Evolutionary conservation across 2,329 filamentous ascomycete species (phyloP).

Genomic region (Ophiostoma tasmaniense): DNA sequence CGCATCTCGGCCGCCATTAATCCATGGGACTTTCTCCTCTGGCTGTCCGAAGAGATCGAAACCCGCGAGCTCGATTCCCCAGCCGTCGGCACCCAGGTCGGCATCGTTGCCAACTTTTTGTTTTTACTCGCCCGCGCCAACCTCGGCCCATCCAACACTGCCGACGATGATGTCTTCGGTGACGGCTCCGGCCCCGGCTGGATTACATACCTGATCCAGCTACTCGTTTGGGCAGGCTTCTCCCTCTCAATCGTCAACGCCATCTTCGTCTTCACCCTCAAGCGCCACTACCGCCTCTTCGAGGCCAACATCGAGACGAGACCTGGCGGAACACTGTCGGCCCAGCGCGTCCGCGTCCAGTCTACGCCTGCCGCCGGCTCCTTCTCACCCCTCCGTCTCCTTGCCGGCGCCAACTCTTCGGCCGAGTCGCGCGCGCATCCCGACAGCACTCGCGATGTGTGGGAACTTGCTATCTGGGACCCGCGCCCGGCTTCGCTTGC

Average conservation of each 20-base stretch:
- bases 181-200: conserved; percentile 35
- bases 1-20: conserved; percentile 75
- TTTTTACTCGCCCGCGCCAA: conserved; percentile 82
- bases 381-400: conserved; percentile 71
- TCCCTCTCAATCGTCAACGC: conserved; percentile 65
- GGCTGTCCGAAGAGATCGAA: conserved; percentile 87
- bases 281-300: conserved; percentile 83
- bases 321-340: conserved; percentile 71
- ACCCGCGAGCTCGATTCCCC: conserved; percentile 85
- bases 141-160: conserved; percentile 42
- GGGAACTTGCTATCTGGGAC: conserved; percentile 92
- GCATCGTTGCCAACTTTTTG: conserved; percentile 65
- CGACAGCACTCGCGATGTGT: conserved; percentile 75
- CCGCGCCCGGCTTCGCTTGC: conserved; percentile 75
- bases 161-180: conserved; percentile 68
- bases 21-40: conserved; percentile 80
- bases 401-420: conserved; percentile 61
- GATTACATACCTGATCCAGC: conserved; percentile 37
- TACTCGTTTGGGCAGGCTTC: conserved; percentile 62
- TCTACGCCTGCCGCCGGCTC: conserved; percentile 66
- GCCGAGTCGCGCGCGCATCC: conserved; percentile 81
- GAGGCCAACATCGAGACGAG: conserved; percentile 70
- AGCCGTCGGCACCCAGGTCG: conserved; percentile 65
- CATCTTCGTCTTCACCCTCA: conserved; percentile 71
- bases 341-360: conserved; percentile 78